phyloP scores from a whole-genome alignment of 371 early-diverging fungal species.

The Fennellomyces sp. region DNA sequence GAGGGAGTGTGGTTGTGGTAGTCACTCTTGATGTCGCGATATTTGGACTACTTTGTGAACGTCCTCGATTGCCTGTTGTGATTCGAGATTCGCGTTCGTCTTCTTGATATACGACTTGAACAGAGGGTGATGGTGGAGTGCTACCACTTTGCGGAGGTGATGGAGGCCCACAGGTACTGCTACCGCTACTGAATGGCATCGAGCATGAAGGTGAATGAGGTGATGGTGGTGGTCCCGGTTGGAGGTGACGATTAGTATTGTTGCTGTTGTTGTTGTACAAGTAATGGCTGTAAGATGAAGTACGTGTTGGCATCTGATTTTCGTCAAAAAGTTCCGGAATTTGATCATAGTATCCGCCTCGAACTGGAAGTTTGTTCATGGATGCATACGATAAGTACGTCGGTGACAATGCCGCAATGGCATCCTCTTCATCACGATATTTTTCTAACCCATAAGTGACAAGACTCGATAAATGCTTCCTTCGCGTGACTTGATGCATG shows the following conservation, averaged over 20 bases:
- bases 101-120: background rate
- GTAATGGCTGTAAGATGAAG: background rate
- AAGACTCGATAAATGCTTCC: conserved; percentile 1
- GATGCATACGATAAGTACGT: conserved; percentile 18
- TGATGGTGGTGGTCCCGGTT: conserved; percentile 22
- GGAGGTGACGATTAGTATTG: background rate
- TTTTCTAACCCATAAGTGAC: conserved; percentile 3
- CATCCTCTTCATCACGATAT: conserved; percentile 2
- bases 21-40: conserved; percentile 18
- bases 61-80: conserved; percentile 13
- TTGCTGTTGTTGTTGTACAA: background rate
- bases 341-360: conserved; percentile 20
- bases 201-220: conserved; percentile 27
- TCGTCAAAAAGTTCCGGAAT: conserved; percentile 21
- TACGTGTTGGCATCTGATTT: background rate
- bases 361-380: conserved; percentile 14
- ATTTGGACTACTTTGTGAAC: conserved; percentile 58
- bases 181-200: conserved; percentile 15
- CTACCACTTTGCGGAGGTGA: conserved; percentile 36
- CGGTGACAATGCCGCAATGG: conserved; percentile 11
- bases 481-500: conserved; percentile 25
- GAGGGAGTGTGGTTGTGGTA: background rate
- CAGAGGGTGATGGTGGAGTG: conserved; percentile 35
- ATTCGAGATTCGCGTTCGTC: background rate
- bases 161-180: conserved; percentile 19